Evolutionary conservation across 805 yeast genomes (phyloP), one percentile per base, ranked within the genome.

Genomic region (Nakazawaea sp.): DNA sequence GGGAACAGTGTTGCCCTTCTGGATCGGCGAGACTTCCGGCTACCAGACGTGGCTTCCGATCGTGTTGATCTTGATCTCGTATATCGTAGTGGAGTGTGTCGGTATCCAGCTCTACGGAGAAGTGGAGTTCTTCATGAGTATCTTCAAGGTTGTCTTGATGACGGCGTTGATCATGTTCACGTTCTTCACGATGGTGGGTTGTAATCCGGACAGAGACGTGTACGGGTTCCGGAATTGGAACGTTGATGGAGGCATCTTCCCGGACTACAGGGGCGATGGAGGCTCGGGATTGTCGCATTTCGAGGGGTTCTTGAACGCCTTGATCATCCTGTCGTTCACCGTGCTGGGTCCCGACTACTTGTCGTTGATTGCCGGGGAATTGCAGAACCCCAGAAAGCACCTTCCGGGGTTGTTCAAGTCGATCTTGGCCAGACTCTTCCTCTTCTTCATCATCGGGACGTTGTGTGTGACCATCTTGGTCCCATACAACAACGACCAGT

Each of bases 21-120:
- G 94, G 94, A n/a, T n/a, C n/a, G n/a, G n/a, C n/a, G n/a, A n/a
- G n/a, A 64, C 81, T 41, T 75, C 73, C 44, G 86, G 75, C 48
- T 82, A 72, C 52, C 69, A 78, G 2, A 77, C 87, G 0, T 89
- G 77, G 1, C 77, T 78, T 17, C 75, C 87, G 3, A 58, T 83
- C 37, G 63, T 72, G 0, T 61, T 82, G 5, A 88, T 81, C 55
- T 64, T 77, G 15, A 71, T 68, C 2, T 51, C 82, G 11, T 81
- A 82, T 48, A 65, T 79, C 25, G 27, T 72, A 28, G 78, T 83
- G 41, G 80, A 83, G 43, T 55, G 81, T 10, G 72, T 78, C 45
- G 85, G 88, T 0, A 90, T 84, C 18, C 63, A 64, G 30, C 66
- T 68, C 30, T 83, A 80, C 47, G 94, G 70, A 24, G 70, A 64